These are phyloP conservation scores for Gossypium rotundifolium DNA, from an alignment of 345 rosid genomes.

Conservation along the genomic window DNA sequence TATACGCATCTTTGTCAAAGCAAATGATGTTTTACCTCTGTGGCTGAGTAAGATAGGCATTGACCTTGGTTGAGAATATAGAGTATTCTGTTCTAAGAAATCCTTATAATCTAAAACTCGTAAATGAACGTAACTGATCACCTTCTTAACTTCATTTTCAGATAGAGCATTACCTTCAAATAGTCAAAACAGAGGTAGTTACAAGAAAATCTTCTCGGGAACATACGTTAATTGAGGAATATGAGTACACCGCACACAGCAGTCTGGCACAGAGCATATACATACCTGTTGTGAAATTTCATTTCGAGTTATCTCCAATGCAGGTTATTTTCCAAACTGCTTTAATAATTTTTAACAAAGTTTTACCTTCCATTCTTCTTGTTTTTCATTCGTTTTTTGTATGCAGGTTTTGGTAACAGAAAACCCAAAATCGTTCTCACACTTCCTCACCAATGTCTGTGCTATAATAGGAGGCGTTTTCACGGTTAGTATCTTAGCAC, in stretches of 20 bases:
- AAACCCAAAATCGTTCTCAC: slow-evolving; percentile 75
- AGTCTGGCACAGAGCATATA: slow-evolving; percentile 65
- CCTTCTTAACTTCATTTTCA: slow-evolving; percentile 29
- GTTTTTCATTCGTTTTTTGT: not conserved
- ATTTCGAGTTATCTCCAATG: slow-evolving; percentile 97
- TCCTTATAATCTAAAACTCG: not conserved
- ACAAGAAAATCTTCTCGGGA: slow-evolving; percentile 37
- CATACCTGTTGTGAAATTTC: slow-evolving; percentile 83
- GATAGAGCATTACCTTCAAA: slow-evolving; percentile 97
- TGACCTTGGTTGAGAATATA: not conserved
- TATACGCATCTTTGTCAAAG: not conserved
- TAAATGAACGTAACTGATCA: not conserved
- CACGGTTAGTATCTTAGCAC: slow-evolving; percentile 58
- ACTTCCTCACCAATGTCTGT: slow-evolving; percentile 88
- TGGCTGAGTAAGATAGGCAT: not conserved
- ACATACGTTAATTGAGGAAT: slow-evolving; percentile 62
- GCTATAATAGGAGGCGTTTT: slow-evolving; percentile 97
- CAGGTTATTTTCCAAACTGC: slow-evolving; percentile 48
- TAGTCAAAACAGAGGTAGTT: slow-evolving; percentile 86
- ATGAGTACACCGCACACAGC: slow-evolving; percentile 96
- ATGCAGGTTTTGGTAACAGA: slow-evolving; percentile 79
- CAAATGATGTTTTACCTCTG: not conserved
- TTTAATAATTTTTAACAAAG: not conserved
- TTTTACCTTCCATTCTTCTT: not conserved
- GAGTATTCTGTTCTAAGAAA: not conserved